Percentiles rank a stretch among this genome's conserved stretches.
Evolutionary conservation across 257 asterid species (phyloP).

Genomic region (Sherardia arvensis): DNA sequence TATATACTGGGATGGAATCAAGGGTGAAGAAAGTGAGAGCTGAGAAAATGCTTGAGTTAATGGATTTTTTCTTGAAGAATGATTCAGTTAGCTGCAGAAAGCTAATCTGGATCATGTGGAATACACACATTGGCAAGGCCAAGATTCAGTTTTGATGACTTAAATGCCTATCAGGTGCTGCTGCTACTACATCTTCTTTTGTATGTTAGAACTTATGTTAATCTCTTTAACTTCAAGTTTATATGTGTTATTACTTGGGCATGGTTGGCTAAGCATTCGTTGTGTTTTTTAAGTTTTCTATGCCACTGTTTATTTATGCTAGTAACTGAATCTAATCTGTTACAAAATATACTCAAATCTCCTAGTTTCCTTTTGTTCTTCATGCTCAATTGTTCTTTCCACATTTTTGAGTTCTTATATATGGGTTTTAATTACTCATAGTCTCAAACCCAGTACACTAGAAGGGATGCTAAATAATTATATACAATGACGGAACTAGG

Average conservation of each 20-base stretch:
- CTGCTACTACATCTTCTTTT: background rate
- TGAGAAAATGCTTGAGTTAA: slow-evolving; percentile 34
- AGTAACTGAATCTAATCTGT: background rate
- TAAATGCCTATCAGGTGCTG: slow-evolving; percentile 42
- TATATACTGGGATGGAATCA: slow-evolving; percentile 21
- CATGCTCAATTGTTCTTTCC: background rate
- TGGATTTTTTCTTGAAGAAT: slow-evolving; percentile 35
- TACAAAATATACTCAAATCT: background rate
- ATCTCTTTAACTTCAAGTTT: no score
- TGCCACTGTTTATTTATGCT: background rate
- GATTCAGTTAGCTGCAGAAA: slow-evolving; percentile 36
- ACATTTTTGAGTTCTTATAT: no score
- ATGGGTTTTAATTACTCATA: no score
- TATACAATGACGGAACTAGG: no score
- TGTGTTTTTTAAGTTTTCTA: no score
- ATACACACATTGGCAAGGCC: slow-evolving; percentile 39
- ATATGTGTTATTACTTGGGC: no score
- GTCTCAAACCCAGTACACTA: no score
- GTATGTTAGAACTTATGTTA: background rate
- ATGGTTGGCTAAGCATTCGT: no score
- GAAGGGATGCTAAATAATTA: no score
- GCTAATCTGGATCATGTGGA: slow-evolving; percentile 44
- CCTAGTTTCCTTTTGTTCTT: background rate
- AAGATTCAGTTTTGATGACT: slow-evolving; percentile 43
- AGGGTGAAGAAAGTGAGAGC: slow-evolving; percentile 29